Evolutionary conservation across 106 monocot genomes (phyloP).

Genomic region (Acanthochlamys bracteata): DNA sequence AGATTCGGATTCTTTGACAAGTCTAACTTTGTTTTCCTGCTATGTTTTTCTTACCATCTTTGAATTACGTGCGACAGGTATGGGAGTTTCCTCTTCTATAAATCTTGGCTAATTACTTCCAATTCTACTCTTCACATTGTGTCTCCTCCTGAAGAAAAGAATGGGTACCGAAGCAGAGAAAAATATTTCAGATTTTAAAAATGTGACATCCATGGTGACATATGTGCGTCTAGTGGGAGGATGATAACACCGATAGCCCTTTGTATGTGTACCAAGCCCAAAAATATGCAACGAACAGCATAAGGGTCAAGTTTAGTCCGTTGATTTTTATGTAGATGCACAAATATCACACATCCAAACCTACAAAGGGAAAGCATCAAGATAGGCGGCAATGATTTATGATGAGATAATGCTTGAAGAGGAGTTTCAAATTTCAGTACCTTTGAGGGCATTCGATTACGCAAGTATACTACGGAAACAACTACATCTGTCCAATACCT

Average conservation of each 20-base stretch:
- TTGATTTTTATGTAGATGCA: too few species aligned
- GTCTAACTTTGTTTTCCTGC: neutral
- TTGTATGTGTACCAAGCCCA: neutral
- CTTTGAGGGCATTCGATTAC: conserved; percentile 3
- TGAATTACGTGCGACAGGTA: neutral
- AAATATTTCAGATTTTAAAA: too few species aligned
- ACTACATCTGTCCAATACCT: neutral
- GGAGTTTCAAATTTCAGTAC: neutral
- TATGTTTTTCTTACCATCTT: neutral
- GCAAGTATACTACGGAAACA: neutral
- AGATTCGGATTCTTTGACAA: too few species aligned
- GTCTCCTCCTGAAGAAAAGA: too few species aligned
- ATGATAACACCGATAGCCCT: conserved; percentile 6
- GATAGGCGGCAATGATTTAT: too few species aligned
- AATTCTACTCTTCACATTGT: too few species aligned
- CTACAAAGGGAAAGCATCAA: too few species aligned
- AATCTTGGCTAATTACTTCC: too few species aligned
- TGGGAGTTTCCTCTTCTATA: neutral
- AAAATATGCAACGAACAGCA: conserved; percentile 4
- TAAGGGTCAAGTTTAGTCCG: too few species aligned
- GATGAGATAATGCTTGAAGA: neutral
- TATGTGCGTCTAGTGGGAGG: neutral
- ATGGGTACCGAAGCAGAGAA: neutral
- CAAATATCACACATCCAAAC: conserved; percentile 6
- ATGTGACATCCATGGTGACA: neutral